Conservation (phyloP, 768 basidiomycete genomes). For the Crassisporium funariophilum region DNA sequence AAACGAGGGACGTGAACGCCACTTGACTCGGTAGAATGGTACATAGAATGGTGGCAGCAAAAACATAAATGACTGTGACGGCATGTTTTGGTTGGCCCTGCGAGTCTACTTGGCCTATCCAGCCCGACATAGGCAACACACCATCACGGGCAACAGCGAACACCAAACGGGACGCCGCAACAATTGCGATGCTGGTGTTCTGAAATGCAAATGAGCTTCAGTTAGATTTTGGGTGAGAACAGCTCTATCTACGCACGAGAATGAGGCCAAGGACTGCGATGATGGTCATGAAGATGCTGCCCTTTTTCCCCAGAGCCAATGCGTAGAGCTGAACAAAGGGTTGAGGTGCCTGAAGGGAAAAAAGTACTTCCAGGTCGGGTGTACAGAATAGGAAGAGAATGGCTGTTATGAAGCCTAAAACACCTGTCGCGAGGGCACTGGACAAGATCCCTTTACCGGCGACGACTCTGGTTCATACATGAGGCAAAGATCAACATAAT, state of each 20-base stretch:
- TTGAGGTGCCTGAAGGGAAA: constrained; percentile 80
- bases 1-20: constrained; percentile 89
- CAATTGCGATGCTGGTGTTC: constrained; percentile 88
- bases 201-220: constrained; percentile 27
- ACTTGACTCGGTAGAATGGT: constrained; percentile 89
- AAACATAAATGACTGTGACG: constrained; percentile 83
- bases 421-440: constrained; percentile 76
- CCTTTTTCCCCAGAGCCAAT: constrained; percentile 76
- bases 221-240: background rate
- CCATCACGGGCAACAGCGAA: constrained; percentile 96
- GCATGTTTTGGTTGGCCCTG: constrained; percentile 82
- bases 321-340: constrained; percentile 91
- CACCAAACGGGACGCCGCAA: constrained; percentile 85
- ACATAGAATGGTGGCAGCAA: constrained; percentile 76
- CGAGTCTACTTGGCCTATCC: constrained; percentile 77
- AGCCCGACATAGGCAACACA: constrained; percentile 78
- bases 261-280: constrained; percentile 86
- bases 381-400: constrained; percentile 86
- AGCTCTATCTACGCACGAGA: constrained; percentile 51
- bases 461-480: constrained; percentile 51
- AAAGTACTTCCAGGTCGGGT: constrained; percentile 75
- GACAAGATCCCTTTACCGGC: constrained; percentile 83
- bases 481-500: background rate
- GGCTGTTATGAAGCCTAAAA: constrained; percentile 76
- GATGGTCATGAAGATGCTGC: constrained; percentile 85